Conservation (phyloP, 768 basidiomycete species). For the Suillus lakei region DNA sequence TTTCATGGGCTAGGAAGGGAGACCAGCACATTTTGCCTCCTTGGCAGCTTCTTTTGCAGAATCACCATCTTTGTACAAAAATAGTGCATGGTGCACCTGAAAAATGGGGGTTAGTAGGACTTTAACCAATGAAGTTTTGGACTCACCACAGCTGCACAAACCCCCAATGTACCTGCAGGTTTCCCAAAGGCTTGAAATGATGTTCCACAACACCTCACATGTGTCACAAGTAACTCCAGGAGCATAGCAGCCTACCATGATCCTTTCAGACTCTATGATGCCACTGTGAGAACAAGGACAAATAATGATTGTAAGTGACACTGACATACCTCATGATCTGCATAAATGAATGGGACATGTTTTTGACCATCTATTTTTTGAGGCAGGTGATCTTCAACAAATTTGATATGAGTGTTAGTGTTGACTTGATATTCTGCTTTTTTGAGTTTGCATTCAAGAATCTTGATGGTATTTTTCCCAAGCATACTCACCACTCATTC, state of each 20-base stretch:
- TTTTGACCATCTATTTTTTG: background rate
- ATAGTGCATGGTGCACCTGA: slow-evolving; percentile 1
- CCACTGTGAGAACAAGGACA: too few species aligned
- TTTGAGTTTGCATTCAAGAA: background rate
- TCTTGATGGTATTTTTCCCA: background rate
- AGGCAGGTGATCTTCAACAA: background rate
- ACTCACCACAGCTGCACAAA: slow-evolving; percentile 1
- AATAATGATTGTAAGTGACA: too few species aligned
- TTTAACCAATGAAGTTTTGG: background rate
- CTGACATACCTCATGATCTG: too few species aligned
- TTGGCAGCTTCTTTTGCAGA: background rate
- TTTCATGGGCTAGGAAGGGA: too few species aligned
- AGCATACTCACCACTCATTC: slow-evolving; percentile 4
- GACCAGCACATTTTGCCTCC: background rate
- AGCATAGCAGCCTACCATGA: slow-evolving; percentile 4
- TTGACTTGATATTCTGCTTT: background rate
- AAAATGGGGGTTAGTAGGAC: too few species aligned
- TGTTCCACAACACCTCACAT: background rate
- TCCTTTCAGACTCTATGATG: background rate
- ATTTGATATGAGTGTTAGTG: background rate
- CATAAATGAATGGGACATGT: background rate
- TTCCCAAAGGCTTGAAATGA: slow-evolving; percentile 1
- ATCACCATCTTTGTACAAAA: slow-evolving; percentile 5
- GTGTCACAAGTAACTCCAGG: background rate
- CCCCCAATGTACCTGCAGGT: slow-evolving; percentile 3